Percentiles rank a stretch among this genome's conserved stretches.
Conservation (phyloP, 345 rosid species). For the Acer saccharum region DNA sequence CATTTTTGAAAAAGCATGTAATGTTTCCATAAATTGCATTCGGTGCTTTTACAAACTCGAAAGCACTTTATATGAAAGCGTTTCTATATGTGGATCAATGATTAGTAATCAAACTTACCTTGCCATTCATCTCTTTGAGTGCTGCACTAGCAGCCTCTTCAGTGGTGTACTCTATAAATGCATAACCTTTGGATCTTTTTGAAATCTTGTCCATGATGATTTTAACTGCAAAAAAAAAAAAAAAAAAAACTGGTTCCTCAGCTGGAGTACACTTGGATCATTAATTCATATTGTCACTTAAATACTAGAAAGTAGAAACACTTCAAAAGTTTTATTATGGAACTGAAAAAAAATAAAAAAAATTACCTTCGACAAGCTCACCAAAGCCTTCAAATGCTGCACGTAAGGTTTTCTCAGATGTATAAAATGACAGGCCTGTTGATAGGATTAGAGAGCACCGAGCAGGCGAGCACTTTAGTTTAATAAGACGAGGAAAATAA, state of each 20-base stretch:
- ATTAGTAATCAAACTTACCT: conserved; percentile 45
- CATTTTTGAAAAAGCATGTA: too few species aligned
- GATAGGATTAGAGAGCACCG: neutral
- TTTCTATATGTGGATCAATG: neutral
- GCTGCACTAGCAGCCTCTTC: conserved; percentile 90
- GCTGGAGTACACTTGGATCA: conserved; percentile 1
- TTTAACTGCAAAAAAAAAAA: conserved; percentile 50
- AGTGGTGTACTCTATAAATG: conserved; percentile 86
- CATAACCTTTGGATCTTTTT: conserved; percentile 93
- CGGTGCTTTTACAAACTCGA: neutral
- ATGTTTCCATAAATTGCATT: neutral
- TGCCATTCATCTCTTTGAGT: conserved; percentile 92
- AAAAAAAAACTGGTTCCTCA: neutral
- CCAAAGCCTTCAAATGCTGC: conserved; percentile 92
- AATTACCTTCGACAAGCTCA: conserved; percentile 80
- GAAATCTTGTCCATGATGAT: conserved; percentile 98
- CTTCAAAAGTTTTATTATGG: neutral
- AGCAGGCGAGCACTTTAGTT: conserved; percentile 10
- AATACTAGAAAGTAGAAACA: neutral
- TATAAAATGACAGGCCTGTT: conserved; percentile 88
- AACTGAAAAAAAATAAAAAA: neutral
- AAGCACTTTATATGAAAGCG: neutral
- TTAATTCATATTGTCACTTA: neutral
- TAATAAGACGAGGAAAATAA: neutral
- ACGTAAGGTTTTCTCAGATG: conserved; percentile 91